Percentiles rank a stretch among this genome's conserved stretches.
phyloP scores from a whole-genome alignment of 441 rosid genomes.

The Omphalea diandra region DNA sequence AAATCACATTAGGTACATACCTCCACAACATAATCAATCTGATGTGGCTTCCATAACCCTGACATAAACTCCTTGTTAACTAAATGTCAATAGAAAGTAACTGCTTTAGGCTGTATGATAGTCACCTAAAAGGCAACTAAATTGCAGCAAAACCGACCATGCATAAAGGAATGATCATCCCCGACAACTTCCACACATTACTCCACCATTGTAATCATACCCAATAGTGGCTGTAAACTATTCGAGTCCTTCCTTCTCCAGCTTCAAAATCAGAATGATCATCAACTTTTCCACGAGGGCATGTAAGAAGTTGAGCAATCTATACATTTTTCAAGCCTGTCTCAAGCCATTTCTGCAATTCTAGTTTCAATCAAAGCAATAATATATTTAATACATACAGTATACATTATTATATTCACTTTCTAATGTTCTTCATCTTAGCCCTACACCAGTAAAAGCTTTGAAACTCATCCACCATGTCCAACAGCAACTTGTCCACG shows the following conservation, averaged over 20 bases:
- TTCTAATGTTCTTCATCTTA: too few relatives aligned
- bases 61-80: constrained; percentile 87
- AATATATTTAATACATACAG: too few relatives aligned
- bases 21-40: constrained; percentile 90
- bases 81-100: constrained; percentile 84
- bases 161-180: constrained; percentile 94
- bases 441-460: too few relatives aligned
- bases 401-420: too few relatives aligned
- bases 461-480: too few relatives aligned
- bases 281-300: too few relatives aligned
- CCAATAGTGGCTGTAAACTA: constrained; percentile 98
- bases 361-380: too few relatives aligned
- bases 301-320: too few relatives aligned
- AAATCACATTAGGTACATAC: constrained; percentile 32
- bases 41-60: constrained; percentile 97
- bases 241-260: constrained; percentile 86
- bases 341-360: too few relatives aligned
- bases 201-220: constrained; percentile 91
- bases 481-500: too few relatives aligned
- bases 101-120: constrained; percentile 90
- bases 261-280: too few relatives aligned
- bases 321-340: too few relatives aligned
- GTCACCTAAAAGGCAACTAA: constrained; percentile 93
- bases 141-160: constrained; percentile 91
- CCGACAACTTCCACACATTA: constrained; percentile 98